A percentile compares a stretch with the other conserved stretches of the same genome.
phyloP scores from a whole-genome alignment of 2,329 filamentous ascomycete genomes.

The Stachybotrys chartarum region DNA sequence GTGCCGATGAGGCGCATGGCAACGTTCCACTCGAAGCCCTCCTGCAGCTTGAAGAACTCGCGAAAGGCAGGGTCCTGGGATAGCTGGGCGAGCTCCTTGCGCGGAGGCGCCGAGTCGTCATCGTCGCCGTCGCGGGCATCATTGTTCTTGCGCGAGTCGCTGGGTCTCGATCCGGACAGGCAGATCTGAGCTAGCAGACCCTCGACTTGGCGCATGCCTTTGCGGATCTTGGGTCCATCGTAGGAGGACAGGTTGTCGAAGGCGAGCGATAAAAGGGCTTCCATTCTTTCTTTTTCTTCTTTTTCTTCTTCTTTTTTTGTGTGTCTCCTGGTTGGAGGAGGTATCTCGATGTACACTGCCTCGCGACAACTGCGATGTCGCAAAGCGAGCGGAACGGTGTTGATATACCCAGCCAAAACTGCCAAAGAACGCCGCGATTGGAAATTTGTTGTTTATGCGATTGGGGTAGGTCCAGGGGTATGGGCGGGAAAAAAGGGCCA shows the following conservation, averaged over 20 bases:
- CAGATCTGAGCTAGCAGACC: slow-evolving; percentile 92
- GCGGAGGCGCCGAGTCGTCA: slow-evolving; percentile 33
- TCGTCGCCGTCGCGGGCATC: slow-evolving; percentile 22
- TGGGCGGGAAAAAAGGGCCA: neutral
- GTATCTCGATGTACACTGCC: neutral
- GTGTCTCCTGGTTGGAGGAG: too few species aligned
- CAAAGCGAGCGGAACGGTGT: neutral
- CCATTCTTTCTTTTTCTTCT: slow-evolving; percentile 52
- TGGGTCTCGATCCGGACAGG: slow-evolving; percentile 43
- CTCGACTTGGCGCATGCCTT: slow-evolving; percentile 90
- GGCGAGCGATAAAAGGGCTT: slow-evolving; percentile 81
- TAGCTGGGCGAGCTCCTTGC: slow-evolving; percentile 63
- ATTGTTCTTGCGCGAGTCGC: slow-evolving; percentile 10
- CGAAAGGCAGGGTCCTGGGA: slow-evolving; percentile 80
- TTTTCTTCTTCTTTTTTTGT: neutral
- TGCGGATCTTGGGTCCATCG: slow-evolving; percentile 82
- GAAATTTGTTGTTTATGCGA: neutral
- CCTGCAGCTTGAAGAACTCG: slow-evolving; percentile 94
- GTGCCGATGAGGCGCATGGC: slow-evolving; percentile 78
- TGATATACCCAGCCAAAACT: neutral
- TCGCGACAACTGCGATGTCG: neutral
- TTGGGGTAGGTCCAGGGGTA: neutral
- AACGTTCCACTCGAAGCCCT: slow-evolving; percentile 98
- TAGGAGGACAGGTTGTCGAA: slow-evolving; percentile 96
- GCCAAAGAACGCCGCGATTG: neutral